Base-by-base conservation (phyloP, 306 rosid species). In the Vigna reflexopilosa region DNA sequence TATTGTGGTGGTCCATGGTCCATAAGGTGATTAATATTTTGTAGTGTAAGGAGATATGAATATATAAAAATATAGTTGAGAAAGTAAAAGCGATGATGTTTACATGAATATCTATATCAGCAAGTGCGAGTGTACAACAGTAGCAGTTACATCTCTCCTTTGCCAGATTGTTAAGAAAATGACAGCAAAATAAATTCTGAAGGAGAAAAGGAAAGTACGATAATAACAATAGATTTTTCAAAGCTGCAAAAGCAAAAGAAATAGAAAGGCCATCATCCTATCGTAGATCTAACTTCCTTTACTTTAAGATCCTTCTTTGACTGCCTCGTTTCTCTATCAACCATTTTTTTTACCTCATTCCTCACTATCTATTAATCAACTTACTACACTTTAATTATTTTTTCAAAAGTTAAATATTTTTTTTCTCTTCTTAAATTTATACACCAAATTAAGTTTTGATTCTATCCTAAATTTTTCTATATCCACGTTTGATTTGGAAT, bases 281-380 rank as follows among this genome's bases (percentile, higher is more conserved):
- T 40, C 73, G 75, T 28, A 77, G 5, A 38, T 38, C 26, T 26
- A 50, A 62, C 56, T 59, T 34, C 66, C 91, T 87, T 85, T 90
- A 72, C 81, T 86, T 84, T 87, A 91, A 88, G 80, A 73, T 81
- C 85, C 84, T 64, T 74, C 87, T 85, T 87, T 88, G 92, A 83
- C 89, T 77, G 86, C 89, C 89, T 87, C 81, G 83, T 87, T 87
- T 57, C 72, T 78, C 83, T 42, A 55, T 65, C 63, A 74, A 17
- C n/a, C 52, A 36, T n/a, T 36, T 40, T 64, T 22, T 32, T 26
- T 24, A 47, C 20, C 49, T 57, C 58, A 26, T 57, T 73, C 48
- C 9, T 10, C 48, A 9, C 14, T 2, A 44, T 40, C 2, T 9
- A 42, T 45, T 17, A 73, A 44, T 59, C 5, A 11, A 26, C 47